Evolutionary conservation across 768 basidiomycete genomes (phyloP).

Genomic region (Rubroboletus pulcherrimus): DNA sequence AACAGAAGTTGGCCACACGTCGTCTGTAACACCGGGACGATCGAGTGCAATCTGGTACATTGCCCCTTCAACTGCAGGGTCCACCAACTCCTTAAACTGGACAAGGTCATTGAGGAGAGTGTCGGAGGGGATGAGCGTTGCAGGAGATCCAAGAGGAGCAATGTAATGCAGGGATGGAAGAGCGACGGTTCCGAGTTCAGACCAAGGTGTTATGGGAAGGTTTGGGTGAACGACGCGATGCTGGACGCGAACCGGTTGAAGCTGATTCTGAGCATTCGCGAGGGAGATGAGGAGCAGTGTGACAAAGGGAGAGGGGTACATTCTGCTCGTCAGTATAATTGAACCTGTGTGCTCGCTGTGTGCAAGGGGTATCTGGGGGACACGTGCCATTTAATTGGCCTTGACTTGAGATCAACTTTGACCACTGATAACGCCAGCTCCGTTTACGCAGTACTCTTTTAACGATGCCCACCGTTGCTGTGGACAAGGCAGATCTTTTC

Average conservation of each 20-base stretch:
- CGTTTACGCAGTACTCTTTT: neutral
- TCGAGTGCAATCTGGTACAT: slow-evolving; percentile 73
- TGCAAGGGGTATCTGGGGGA: slow-evolving; percentile 20
- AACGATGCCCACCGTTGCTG: slow-evolving; percentile 89
- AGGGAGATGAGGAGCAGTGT: slow-evolving; percentile 13
- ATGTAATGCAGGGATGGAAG: slow-evolving; percentile 29
- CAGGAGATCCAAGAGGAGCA: slow-evolving; percentile 34
- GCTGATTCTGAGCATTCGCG: slow-evolving; percentile 11
- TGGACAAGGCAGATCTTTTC: slow-evolving; percentile 95
- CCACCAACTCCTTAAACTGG: slow-evolving; percentile 39
- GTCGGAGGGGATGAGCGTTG: slow-evolving; percentile 37
- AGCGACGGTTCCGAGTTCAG: slow-evolving; percentile 24
- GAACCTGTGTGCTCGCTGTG: too few relatives aligned
- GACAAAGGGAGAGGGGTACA: slow-evolving; percentile 5
- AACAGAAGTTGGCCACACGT: slow-evolving; percentile 30
- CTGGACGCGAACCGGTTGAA: slow-evolving; percentile 13
- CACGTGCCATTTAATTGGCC: neutral
- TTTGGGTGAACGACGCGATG: slow-evolving; percentile 34
- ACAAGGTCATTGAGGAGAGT: slow-evolving; percentile 45
- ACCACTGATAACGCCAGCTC: neutral
- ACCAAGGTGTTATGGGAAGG: slow-evolving; percentile 24
- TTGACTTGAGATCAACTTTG: neutral
- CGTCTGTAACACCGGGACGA: slow-evolving; percentile 40
- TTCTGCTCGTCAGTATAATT: neutral
- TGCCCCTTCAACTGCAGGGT: slow-evolving; percentile 38